Evolutionary conservation across 176 grass and related monocot species (phyloP).

Genomic region (Guadua angustifolia): DNA sequence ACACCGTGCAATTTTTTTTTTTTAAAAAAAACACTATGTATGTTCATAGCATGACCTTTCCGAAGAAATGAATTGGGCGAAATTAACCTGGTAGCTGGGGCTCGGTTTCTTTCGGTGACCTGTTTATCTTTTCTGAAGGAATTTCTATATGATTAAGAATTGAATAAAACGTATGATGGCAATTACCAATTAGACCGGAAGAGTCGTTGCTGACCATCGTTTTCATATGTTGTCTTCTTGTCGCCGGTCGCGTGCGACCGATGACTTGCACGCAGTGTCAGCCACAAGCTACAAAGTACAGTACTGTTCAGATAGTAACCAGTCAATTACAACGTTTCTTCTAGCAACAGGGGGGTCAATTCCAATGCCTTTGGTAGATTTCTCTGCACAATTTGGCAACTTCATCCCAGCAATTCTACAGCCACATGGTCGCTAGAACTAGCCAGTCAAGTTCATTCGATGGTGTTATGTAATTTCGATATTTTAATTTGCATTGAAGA

Average conservation of each 20-base stretch:
- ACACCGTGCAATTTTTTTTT: not conserved
- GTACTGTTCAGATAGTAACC: not conserved
- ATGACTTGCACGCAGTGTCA: not conserved
- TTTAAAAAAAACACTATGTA: not conserved
- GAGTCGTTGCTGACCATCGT: slow-evolving; percentile 38
- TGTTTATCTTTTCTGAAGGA: not conserved
- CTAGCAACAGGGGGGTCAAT: not conserved
- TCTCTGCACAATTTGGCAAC: not conserved
- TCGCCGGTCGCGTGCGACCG: slow-evolving; percentile 9
- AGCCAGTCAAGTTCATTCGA: not conserved
- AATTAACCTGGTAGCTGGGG: not conserved
- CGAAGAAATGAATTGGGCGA: not conserved
- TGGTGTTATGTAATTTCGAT: not conserved
- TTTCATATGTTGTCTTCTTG: not conserved
- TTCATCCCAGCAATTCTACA: not conserved
- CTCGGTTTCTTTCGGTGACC: not conserved
- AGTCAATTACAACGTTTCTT: slow-evolving; percentile 14
- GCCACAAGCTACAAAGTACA: slow-evolving; percentile 8
- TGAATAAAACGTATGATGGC: not conserved
- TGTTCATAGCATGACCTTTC: not conserved
- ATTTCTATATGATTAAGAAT: not conserved
- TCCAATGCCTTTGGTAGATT: not conserved
- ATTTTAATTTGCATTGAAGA: not conserved
- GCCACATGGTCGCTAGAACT: not conserved
- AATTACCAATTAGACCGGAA: not conserved